Conservation (phyloP, 176 grass and related monocot species). For the Typha latifolia region DNA sequence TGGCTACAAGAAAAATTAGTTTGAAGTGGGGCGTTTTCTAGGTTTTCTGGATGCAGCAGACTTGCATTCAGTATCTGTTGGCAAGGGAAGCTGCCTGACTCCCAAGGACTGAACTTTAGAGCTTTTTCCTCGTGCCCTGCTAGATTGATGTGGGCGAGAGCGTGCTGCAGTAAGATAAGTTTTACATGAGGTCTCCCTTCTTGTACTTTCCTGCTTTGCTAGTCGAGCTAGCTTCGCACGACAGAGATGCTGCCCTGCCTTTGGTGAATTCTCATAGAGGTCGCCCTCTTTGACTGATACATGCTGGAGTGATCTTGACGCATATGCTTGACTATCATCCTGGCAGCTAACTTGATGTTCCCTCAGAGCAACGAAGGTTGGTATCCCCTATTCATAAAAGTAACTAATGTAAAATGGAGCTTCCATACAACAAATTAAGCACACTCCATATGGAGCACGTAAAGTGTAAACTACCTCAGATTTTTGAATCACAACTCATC, state of each 20-base stretch:
- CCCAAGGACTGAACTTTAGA: slow-evolving; percentile 7
- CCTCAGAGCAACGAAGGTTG: slow-evolving; percentile 12
- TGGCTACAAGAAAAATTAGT: slow-evolving; percentile 8
- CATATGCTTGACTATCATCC: slow-evolving; percentile 14
- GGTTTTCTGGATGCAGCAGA: slow-evolving; percentile 27
- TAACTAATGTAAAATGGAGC: slow-evolving; percentile 3
- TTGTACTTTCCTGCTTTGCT: slow-evolving; percentile 25
- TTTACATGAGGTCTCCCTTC: slow-evolving; percentile 21
- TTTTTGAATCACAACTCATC: not conserved
- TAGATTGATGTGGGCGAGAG: slow-evolving; percentile 22
- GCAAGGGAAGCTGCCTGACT: slow-evolving; percentile 1
- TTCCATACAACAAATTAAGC: slow-evolving; percentile 14
- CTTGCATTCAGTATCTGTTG: slow-evolving; percentile 22
- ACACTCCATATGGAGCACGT: slow-evolving; percentile 3
- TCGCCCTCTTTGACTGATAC: slow-evolving; percentile 15
- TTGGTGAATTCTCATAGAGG: slow-evolving; percentile 9
- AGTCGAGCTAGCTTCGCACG: slow-evolving; percentile 7
- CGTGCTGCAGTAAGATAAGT: slow-evolving; percentile 7
- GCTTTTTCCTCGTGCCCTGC: slow-evolving; percentile 17
- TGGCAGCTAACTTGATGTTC: slow-evolving; percentile 9
- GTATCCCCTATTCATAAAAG: slow-evolving; percentile 30
- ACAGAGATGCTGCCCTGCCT: slow-evolving; percentile 16
- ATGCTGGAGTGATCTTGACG: slow-evolving; percentile 14
- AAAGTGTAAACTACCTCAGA: not conserved
- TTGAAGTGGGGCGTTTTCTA: slow-evolving; percentile 31